These are phyloP conservation scores for Colletotrichum brevisporum DNA, from an alignment of 2,329 filamentous ascomycete genomes.

Conservation along the genomic window DNA sequence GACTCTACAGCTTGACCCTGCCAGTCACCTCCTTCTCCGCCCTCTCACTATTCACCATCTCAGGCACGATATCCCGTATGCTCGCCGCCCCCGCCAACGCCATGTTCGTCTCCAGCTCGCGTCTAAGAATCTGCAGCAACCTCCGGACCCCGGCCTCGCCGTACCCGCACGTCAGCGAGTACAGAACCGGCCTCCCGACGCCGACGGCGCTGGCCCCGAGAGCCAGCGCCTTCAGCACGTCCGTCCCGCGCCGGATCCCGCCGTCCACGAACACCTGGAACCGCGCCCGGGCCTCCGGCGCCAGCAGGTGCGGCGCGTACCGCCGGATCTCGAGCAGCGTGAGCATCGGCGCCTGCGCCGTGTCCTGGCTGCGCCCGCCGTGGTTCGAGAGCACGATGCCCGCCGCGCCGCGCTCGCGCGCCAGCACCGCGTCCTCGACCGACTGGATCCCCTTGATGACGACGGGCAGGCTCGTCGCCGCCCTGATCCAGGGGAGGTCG, in stretches of 20 bases:
- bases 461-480: conserved; percentile 64
- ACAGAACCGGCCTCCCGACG: conserved; percentile 78
- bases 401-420: conserved; percentile 72
- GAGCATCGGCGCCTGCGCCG: conserved; percentile 46
- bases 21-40: conserved; percentile 41
- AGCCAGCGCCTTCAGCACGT: conserved; percentile 80
- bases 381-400: conserved; percentile 81
- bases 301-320: conserved; percentile 50
- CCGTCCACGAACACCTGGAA: conserved; percentile 74
- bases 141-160: conserved; percentile 63
- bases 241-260: conserved; percentile 74
- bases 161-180: conserved; percentile 60
- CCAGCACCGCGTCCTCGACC: conserved; percentile 71
- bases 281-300: conserved; percentile 51
- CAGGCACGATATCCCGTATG: conserved; percentile 71
- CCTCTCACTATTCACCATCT: conserved; percentile 43
- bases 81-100: conserved; percentile 75
- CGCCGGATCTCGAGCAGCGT: conserved; percentile 61
- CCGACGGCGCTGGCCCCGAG: conserved; percentile 75
- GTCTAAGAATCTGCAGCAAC: conserved; percentile 62
- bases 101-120: conserved; percentile 63
- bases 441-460: conserved; percentile 79
- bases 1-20: conserved; percentile 36
- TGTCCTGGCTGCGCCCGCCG: conserved; percentile 71
- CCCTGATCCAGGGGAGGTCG: conserved; percentile 75